Evolutionary conservation across 768 basidiomycete species (phyloP).

Genomic region (Baorangia bicolor): DNA sequence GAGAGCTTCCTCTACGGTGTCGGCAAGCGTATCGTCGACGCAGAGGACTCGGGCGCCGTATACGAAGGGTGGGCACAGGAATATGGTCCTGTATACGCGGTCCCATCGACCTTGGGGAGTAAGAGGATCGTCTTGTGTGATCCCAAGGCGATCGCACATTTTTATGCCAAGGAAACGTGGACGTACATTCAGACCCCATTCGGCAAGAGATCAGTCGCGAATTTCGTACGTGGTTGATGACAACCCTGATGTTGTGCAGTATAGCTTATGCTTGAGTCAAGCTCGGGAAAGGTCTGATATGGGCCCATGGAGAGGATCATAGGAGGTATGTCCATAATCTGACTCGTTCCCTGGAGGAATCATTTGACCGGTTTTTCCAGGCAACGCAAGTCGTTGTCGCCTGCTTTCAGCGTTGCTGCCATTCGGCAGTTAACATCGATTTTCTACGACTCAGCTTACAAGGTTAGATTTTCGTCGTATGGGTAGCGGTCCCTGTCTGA

Average conservation of each 20-base stretch:
- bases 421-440: constrained; percentile 37
- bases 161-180: constrained; percentile 9
- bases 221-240: neutral
- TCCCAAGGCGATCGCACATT: constrained; percentile 35
- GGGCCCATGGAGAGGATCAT: constrained; percentile 44
- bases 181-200: constrained; percentile 43
- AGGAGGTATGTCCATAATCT: constrained; percentile 32
- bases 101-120: constrained; percentile 15
- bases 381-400: constrained; percentile 37
- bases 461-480: neutral
- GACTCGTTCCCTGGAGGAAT: neutral
- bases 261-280: neutral
- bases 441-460: constrained; percentile 39
- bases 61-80: constrained; percentile 24
- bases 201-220: constrained; percentile 32
- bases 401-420: constrained; percentile 40
- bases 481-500: neutral
- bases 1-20: constrained; percentile 19
- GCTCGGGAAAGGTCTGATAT: constrained; percentile 32
- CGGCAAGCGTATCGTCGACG: neutral
- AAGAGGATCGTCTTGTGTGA: constrained; percentile 33
- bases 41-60: neutral
- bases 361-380: constrained; percentile 9
- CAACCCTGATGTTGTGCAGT: neutral
- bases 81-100: constrained; percentile 16